A percentile compares a stretch with the other conserved stretches of the same genome.
Evolutionary conservation across 495 filamentous ascomycete genomes (phyloP).

Genomic region (Daldinia concentrica): DNA sequence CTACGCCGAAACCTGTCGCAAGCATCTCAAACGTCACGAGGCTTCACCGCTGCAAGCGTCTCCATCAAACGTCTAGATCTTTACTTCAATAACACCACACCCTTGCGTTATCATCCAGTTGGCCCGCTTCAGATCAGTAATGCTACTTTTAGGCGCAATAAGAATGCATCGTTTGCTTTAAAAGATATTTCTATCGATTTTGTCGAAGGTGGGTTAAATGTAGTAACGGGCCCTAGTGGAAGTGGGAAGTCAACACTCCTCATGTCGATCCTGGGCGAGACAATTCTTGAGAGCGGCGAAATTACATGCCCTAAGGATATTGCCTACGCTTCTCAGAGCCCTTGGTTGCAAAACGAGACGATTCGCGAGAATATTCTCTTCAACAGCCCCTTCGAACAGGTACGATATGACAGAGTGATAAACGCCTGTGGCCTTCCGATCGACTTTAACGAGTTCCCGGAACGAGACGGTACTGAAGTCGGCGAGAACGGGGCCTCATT

Average conservation of each 20-base stretch:
- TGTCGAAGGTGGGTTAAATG: slow-evolving; percentile 60
- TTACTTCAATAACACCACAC: slow-evolving; percentile 55
- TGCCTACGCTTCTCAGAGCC: slow-evolving; percentile 62
- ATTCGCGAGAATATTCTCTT: slow-evolving; percentile 68
- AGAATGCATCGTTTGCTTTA: slow-evolving; percentile 57
- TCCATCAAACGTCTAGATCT: slow-evolving; percentile 59
- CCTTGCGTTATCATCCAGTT: slow-evolving; percentile 52
- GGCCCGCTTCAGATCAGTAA: slow-evolving; percentile 53
- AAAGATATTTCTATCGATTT: slow-evolving; percentile 60
- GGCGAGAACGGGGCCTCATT: slow-evolving; percentile 75
- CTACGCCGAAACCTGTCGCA: slow-evolving; percentile 56
- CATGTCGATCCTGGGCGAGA: slow-evolving; percentile 69
- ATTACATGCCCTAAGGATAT: slow-evolving; percentile 62
- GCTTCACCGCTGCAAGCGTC: slow-evolving; percentile 52
- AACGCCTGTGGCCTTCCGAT: slow-evolving; percentile 70
- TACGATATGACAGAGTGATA: slow-evolving; percentile 65
- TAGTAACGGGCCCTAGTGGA: slow-evolving; percentile 64
- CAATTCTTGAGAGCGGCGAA: slow-evolving; percentile 53
- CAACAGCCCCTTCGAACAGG: slow-evolving; percentile 56
- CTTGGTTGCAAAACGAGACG: slow-evolving; percentile 66
- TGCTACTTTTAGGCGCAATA: slow-evolving; percentile 57
- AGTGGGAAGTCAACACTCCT: slow-evolving; percentile 73
- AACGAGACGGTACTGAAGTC: slow-evolving; percentile 66
- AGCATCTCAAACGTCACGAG: slow-evolving; percentile 52
- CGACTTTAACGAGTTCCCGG: slow-evolving; percentile 62